Evolutionary conservation across 2,329 filamentous ascomycete species (phyloP), one percentile per base, ranked within the genome.

Genomic region (Xenosphaeropsis pyriputrescens): DNA sequence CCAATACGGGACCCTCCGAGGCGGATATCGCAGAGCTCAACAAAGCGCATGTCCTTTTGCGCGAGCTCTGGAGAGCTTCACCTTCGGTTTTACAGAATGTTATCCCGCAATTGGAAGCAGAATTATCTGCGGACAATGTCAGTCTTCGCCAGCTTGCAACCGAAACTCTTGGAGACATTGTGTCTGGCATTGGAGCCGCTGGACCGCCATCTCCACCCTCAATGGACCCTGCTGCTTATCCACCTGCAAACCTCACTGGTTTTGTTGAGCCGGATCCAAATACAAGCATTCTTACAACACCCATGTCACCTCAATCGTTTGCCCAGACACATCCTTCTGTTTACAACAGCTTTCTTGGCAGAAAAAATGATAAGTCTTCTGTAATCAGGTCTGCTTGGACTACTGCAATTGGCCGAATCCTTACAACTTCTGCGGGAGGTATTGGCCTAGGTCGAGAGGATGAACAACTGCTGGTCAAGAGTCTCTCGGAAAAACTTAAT

Each of bases 121-220:
- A 98, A 61, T 65, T 98, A 37, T 82, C 80, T 3, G 86, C 88
- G 0, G 91, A 98, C 53, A 93, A 93, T 42, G 69, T 88, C 3
- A 78, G 91, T 48, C 64, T 98, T 39, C 82, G 91, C 38, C 71
- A 85, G 41, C 70, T 98, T 40, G 89, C 89, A 2, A 93, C 89
- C 0, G 85, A 96, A 57, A 94, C 91, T 0, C 74, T 98, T 30
- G 91, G 93, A 38, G 89, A 96, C 53, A 88, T 98, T 67, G 81
- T 93, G 18, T 80, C 89, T 31, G 89, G 89, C 5, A 93, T 96
- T 54, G 89, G 89, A 36, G 84, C 89, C 43, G 85, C 88, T 43
- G 89, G 89, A 0, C 83, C 85, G 39, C 85, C 88, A 13, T 73
- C 81, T 12, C 62, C 75, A 6, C 72, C 80, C 8, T 58, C 65